phyloP scores from a whole-genome alignment of 2,329 filamentous ascomycete genomes.

The Arthrobotrys pseudoclavata region DNA sequence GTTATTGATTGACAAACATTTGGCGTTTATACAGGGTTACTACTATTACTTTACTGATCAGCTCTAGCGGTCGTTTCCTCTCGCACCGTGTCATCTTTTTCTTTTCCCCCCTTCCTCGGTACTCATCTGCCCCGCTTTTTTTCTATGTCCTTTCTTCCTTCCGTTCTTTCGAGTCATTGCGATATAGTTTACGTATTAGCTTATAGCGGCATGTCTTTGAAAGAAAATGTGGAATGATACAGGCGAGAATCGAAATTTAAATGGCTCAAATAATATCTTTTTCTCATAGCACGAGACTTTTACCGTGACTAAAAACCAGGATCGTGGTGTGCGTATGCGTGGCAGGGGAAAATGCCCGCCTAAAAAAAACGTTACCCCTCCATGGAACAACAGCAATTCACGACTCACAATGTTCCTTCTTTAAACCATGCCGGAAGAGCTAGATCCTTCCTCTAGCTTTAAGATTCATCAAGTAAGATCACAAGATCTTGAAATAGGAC shows the following conservation, averaged over 20 bases:
- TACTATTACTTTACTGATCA: not conserved
- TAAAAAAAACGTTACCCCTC: no score
- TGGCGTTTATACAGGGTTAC: conserved; percentile 54
- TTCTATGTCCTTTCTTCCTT: not conserved
- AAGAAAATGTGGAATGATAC: conserved; percentile 17
- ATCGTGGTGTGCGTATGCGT: not conserved
- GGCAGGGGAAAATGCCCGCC: no score
- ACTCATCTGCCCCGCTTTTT: not conserved
- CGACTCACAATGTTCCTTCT: no score
- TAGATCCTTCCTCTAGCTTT: no score
- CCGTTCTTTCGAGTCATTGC: not conserved
- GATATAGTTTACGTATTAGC: conserved; percentile 20
- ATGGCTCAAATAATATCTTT: not conserved
- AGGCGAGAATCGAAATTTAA: not conserved
- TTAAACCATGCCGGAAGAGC: no score
- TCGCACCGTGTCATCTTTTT: conserved; percentile 18
- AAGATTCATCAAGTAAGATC: no score
- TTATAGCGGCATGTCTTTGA: conserved; percentile 8
- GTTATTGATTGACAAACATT: conserved; percentile 27
- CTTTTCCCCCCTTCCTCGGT: not conserved
- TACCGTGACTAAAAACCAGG: not conserved
- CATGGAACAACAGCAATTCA: no score
- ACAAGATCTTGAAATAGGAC: no score
- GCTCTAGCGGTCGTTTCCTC: not conserved
- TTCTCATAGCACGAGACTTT: not conserved